Evolutionary conservation across 2,329 filamentous ascomycete species (phyloP), one percentile per base, ranked within the genome.

Genomic region (Nemania diffusa): DNA sequence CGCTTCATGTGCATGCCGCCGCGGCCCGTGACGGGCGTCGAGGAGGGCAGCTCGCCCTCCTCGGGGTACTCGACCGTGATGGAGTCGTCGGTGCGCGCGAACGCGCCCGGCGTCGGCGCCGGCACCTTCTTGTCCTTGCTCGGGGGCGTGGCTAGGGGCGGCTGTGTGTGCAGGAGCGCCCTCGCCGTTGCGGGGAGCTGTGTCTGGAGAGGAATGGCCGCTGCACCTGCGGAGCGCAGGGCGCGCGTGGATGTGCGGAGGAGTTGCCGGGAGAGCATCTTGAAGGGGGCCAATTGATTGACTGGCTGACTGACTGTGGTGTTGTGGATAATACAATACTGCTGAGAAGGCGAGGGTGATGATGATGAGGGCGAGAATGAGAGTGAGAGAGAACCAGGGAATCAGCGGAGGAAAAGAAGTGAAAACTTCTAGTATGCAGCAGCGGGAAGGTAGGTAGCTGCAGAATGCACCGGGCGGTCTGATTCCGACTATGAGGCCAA

Each of bases 1-100:
- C 93, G 90, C 83, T 93, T 94, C 81, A 92, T 91, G 76, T 96
- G 92, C 76, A 90, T 87, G 20, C 92, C 93, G 68, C 92, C 92
- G 58, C 92, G 87, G 56, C 93, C 93, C 71, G 90, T 86, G 7
- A 95, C 88, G 3, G 92, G 90, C 64, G 84, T 83, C 64, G 89
- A 91, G 48, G 87, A 85, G 9, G 93, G 93, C 71, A 96, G 85
- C 68, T 94, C 87, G 63, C 87, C 81, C 75, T 93, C 91, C 42
- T 88, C 87, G 0, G 93, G 93, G 77, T 97, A 93, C 78, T 93
- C 89, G 69, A 96, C 90, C 44, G 89, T 87, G 68, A 97, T 91
- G 62, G 85, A 88, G 57, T 93, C 87, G 75, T 97, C 92, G 9
- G 93, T 97, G 75, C 92, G 90, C 17, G 93, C 92, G 78, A 91